Conservation (phyloP, 768 basidiomycete species). For the Termitomyces sp. region DNA sequence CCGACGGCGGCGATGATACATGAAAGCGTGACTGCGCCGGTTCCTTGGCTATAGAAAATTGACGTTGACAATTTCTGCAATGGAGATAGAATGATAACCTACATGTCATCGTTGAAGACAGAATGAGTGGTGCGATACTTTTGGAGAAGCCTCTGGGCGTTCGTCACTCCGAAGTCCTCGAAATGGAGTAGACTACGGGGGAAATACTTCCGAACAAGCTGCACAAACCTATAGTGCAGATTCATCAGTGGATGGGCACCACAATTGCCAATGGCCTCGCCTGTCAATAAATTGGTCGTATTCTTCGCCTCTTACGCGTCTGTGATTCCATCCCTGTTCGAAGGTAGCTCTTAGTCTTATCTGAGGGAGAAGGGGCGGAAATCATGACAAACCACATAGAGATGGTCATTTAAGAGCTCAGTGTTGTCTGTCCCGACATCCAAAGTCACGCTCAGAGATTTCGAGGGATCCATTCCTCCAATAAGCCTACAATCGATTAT, state of each 20-base stretch:
- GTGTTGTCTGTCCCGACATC: constrained; percentile 81
- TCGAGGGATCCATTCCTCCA: constrained; percentile 62
- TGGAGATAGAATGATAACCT: constrained; percentile 8
- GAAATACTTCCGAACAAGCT: constrained; percentile 69
- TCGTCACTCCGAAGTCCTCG: constrained; percentile 81
- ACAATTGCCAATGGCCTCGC: constrained; percentile 25
- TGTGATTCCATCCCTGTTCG: constrained; percentile 65
- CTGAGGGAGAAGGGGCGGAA: neutral
- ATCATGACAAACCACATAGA: constrained; percentile 57
- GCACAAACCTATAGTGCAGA: constrained; percentile 55
- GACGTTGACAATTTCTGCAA: neutral
- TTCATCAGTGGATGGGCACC: neutral
- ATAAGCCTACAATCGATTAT: constrained; percentile 40
- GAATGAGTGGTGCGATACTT: constrained; percentile 61
- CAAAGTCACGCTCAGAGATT: constrained; percentile 54
- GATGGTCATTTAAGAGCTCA: constrained; percentile 52
- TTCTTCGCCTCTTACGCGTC: constrained; percentile 64
- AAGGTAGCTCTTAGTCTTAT: neutral
- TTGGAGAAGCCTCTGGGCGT: constrained; percentile 67
- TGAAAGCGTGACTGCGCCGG: constrained; percentile 72
- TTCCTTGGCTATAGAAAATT: constrained; percentile 52
- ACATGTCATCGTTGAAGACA: constrained; percentile 88
- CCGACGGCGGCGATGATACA: constrained; percentile 66
- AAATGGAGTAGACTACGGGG: constrained; percentile 73
- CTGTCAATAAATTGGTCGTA: constrained; percentile 81